Conservation (phyloP, 2,329 filamentous ascomycete genomes). For the Xylaria multiplex region DNA sequence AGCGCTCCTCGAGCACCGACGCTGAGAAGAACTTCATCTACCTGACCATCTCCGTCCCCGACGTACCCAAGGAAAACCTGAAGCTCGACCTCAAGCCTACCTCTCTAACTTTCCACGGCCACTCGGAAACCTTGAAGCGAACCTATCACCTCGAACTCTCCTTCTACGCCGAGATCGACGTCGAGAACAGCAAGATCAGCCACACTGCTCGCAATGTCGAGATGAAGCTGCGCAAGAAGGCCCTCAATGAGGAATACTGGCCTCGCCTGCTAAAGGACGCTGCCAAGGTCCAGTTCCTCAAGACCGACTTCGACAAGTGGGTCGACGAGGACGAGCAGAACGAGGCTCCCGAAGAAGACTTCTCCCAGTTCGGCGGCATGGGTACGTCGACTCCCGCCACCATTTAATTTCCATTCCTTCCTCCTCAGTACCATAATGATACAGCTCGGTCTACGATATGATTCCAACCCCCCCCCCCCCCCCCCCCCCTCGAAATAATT, state of each 20-base stretch:
- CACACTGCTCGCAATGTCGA: constrained; percentile 90
- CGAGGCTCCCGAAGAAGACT: constrained; percentile 83
- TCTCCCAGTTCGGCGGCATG: constrained; percentile 74
- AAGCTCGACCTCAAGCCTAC: constrained; percentile 86
- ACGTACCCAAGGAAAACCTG: constrained; percentile 78
- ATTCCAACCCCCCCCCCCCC: constrained; percentile 1
- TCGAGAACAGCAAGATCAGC: constrained; percentile 82
- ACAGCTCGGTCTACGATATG: neutral
- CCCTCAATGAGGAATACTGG: constrained; percentile 94
- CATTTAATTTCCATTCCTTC: neutral
- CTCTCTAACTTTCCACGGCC: constrained; percentile 81
- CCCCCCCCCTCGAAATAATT: constrained; percentile 4
- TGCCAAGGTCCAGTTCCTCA: constrained; percentile 93
- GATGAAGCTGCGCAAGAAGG: constrained; percentile 96
- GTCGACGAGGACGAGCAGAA: constrained; percentile 99
- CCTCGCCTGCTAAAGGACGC: constrained; percentile 89
- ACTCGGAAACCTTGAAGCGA: constrained; percentile 84
- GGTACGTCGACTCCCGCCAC: constrained; percentile 55
- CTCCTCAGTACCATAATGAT: neutral
- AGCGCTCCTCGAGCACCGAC: constrained; percentile 86
- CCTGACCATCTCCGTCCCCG: constrained; percentile 88
- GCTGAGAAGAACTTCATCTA: constrained; percentile 93
- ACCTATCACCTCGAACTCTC: constrained; percentile 88
- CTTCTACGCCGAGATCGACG: constrained; percentile 91
- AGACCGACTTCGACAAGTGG: constrained; percentile 99